Evolutionary conservation across 306 rosid genomes (phyloP), one percentile per base, ranked within the genome.

Genomic region (Pyrus communis): DNA sequence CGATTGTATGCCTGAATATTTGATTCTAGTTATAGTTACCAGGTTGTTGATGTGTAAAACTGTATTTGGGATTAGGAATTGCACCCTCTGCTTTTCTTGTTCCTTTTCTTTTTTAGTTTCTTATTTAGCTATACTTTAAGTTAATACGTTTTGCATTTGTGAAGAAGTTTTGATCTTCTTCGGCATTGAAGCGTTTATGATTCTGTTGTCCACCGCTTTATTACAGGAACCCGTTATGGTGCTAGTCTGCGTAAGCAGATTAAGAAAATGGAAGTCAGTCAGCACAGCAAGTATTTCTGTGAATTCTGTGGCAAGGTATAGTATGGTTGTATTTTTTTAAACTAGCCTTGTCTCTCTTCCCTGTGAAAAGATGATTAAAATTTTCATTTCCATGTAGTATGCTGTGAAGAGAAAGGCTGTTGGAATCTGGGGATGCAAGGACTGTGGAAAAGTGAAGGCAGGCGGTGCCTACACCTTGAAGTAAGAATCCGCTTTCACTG

Each of bases 221-320:
- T 76, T 42, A 21, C 69, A 93, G 98, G 95, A 70, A 93, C 98
- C 83, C 87, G 97, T 1, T 93, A 93, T 52, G 98, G 98, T 62
- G 98, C 97, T 19, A 89, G 93, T 93, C 82, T 91, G 84, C 86
- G 97, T 2, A 93, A 93, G 89, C 98, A 91, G 92, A 93, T 93
- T 65, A 93, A 93, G 85, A 93, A 93, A 82, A 93, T 93, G 97
- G 98, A 93, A 82, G 96, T 93, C 11, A 93, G 97, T 80, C 97
- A 93, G 64, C 96, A 93, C 81, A 93, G 95, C 86, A 91, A 88
- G 28, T 93, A 77, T 63, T 93, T 93, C 90, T 91, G 97, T 55
- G 98, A 93, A 71, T 93, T 93, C 59, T 93, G 96, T 21, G 97
- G 98, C 71, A 93, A 93, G 98, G 96, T 89, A 82, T 89, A 80